Base-by-base conservation (phyloP, 2,329 filamentous ascomycete species). In the Colletotrichum nymphaeae region DNA sequence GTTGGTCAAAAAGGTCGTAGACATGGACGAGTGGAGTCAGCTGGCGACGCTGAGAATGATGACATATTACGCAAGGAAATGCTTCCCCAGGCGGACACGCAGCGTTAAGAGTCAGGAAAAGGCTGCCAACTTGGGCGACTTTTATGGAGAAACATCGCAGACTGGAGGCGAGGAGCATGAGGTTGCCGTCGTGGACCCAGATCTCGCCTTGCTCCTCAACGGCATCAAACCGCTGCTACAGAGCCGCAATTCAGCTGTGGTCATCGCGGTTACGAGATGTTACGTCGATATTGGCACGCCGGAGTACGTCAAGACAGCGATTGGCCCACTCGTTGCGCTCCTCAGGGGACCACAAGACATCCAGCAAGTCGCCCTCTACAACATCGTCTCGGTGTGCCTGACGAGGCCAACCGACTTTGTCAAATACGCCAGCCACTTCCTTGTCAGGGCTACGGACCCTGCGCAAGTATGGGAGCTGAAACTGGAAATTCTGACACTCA, bases 1-100 rank as follows among this genome's bases (percentile, higher is more conserved):
- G 46, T 85, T 99, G 75, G 92, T 97, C 75, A 94, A 92, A 81
- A 98, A 98, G 86, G 85, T 98, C 65, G 95, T 98, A 28, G 97
- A 99, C 80, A 99, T 99, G 97, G 97, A 99, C 79, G 97, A 99
- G 84, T 99, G 97, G 97, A 94, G 95, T 55, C 97, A 99, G 83
- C 83, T 98, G 67, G 93, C 95, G 2, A 94, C 94, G 3, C 80
- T 99, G 77, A 90, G 92, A 52, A 86, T 99, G 76, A 92, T 98
- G 90, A 93, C 93, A 1, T 86, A 92, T 26, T 99, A 99, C 81
- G 92, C 94, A 2, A 91, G 97, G 67, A 93, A 90, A 80, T 98
- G 95, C 81, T 99, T 99, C 77, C 95, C 97, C 0, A 88, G 88
- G 68, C 89, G 89, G 80, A 93, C 87, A 9, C 91, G 87, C 76